Conservation (phyloP, 148 eudicot species). For the Camellia sinensis region DNA sequence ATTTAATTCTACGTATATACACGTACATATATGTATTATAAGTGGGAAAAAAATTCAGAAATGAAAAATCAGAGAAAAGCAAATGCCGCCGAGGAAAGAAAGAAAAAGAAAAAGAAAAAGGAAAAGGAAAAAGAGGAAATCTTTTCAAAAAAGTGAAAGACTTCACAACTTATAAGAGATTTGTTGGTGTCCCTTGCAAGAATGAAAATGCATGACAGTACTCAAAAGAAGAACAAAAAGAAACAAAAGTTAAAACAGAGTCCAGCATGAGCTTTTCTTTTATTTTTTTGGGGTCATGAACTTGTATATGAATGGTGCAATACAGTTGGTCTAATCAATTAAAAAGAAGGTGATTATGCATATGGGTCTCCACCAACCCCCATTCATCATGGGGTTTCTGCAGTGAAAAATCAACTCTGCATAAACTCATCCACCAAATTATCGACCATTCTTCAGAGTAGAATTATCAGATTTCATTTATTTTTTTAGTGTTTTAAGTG, state of each 20-base stretch:
- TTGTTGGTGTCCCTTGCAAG: not conserved
- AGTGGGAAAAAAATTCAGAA: too few species aligned
- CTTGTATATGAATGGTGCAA: not conserved
- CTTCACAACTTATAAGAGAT: not conserved
- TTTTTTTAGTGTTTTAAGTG: not conserved
- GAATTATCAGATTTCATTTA: not conserved
- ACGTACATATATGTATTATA: too few species aligned
- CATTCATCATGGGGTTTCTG: not conserved
- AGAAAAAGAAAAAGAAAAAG: not conserved
- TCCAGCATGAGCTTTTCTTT: not conserved
- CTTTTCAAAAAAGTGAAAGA: not conserved
- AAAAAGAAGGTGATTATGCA: constrained; percentile 1
- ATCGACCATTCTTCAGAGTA: not conserved
- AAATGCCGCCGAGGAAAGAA: not conserved
- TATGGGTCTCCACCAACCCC: not conserved
- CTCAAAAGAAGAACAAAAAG: not conserved
- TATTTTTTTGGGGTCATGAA: not conserved
- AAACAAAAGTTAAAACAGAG: not conserved
- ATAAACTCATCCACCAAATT: not conserved
- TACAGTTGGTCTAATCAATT: not conserved
- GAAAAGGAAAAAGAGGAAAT: not conserved
- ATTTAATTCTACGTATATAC: too few species aligned
- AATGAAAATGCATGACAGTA: constrained; percentile 1
- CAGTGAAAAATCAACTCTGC: not conserved
- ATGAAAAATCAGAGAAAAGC: not conserved